Conservation (phyloP, 1,284 basidiomycete species). For the Gomphus bonarii region DNA sequence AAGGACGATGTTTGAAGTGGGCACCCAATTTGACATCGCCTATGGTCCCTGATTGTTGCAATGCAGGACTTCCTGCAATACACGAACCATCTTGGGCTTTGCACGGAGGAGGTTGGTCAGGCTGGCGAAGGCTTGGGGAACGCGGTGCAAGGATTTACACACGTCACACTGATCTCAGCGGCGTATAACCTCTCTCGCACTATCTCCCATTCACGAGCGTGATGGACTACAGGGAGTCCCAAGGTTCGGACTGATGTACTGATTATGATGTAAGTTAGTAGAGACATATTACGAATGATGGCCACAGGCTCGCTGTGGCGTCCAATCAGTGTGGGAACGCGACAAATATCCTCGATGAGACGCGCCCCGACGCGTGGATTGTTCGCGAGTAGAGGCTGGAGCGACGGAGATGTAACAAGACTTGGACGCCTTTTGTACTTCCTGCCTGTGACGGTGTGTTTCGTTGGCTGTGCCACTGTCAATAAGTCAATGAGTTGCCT, state of each 20-base stretch:
- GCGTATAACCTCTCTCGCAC: conserved; percentile 74
- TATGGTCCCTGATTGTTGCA: conserved; percentile 7
- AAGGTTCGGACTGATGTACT: neutral
- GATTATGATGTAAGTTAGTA: neutral
- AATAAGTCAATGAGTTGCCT: too few species aligned
- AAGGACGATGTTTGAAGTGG: conserved; percentile 74
- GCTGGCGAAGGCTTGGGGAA: conserved; percentile 74
- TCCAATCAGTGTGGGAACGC: neutral
- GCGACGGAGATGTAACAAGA: neutral
- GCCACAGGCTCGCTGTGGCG: too few species aligned
- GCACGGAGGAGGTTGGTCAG: conserved; percentile 75
- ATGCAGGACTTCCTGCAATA: conserved; percentile 65
- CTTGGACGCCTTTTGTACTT: neutral
- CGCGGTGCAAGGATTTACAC: conserved; percentile 83
- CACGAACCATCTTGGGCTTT: conserved; percentile 79
- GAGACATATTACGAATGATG: neutral
- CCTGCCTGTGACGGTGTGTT: neutral
- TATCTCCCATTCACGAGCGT: conserved; percentile 14
- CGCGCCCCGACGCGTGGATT: neutral
- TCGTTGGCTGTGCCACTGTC: neutral
- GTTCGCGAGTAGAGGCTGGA: neutral
- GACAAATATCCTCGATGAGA: neutral
- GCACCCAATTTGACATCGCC: conserved; percentile 14
- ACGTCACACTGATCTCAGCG: conserved; percentile 74
- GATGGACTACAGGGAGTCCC: neutral